Evolutionary conservation across 202 grass and related monocot species (phyloP), one percentile per base, ranked within the genome.

Genomic region (Dendrocalamus latiflorus): DNA sequence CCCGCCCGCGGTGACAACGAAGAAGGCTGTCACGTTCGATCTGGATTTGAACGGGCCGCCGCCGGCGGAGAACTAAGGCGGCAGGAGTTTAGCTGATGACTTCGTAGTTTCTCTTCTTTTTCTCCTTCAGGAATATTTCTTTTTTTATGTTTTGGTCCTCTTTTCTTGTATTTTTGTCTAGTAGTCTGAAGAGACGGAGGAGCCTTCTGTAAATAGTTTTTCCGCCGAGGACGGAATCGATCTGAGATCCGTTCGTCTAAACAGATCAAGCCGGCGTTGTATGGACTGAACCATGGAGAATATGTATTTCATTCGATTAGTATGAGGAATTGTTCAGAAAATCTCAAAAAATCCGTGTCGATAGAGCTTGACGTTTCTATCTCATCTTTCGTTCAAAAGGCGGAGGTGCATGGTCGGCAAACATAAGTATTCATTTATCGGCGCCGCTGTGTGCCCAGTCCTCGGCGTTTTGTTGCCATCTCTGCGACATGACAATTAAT

Each of bases 31-130:
- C 2, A 26, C 41, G 15, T 89, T 95, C 22, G 90, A 95, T 44
- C 87, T 95, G 88, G 93, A 95, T 92, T 90, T 95, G 44, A 95
- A 95, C 82, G 11, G 80, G 56, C 93, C 93, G 28, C 93, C 93
- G 68, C 85, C 93, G 72, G 73, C 64, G 36, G 90, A 95, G 79
- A 69, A 78, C 57, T 94, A 94, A 83, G 16, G 12, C 41, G 6
- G 26, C 12, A 63, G 34, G 70, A 70, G 70, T 65, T 85, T 80
- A 76, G 69, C 47, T 10, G 75, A 80, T 55, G 80, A 81, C 69
- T 82, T 38, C 6, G 45, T 80, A 83, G 79, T 50, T 90, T 87
- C 26, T 68, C 18, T 47, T 69, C 61, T 74, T 28, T 28, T 86
- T 71, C 70, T 25, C 69, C 53, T 38, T n/a, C 24, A 78, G 79